Evolutionary conservation across 192 early-diverging fungal species (phyloP).

Genomic region (Backusella liffmaniae): DNA sequence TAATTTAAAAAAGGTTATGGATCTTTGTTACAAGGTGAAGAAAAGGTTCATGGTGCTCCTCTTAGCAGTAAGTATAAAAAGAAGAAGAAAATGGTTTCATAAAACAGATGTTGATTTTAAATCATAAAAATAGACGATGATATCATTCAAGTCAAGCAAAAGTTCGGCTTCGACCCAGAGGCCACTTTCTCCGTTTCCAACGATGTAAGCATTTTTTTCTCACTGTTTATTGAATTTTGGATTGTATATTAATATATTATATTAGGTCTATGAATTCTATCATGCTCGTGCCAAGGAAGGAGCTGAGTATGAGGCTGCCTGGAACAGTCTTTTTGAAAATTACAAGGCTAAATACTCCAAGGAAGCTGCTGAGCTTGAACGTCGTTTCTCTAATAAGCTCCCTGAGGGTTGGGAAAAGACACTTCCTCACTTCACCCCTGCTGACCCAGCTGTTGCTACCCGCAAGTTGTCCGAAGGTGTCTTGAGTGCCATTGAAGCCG

Average conservation of each 20-base stretch:
- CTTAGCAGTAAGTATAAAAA: slow-evolving; percentile 48
- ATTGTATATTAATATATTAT: slow-evolving; percentile 40
- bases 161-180: slow-evolving; percentile 81
- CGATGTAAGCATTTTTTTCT: slow-evolving; percentile 46
- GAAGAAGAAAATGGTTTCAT: neutral
- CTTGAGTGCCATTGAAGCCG: slow-evolving; percentile 74
- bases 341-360: slow-evolving; percentile 75
- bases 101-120: neutral
- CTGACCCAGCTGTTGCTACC: slow-evolving; percentile 79
- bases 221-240: slow-evolving; percentile 58
- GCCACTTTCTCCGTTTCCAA: slow-evolving; percentile 72
- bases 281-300: slow-evolving; percentile 56
- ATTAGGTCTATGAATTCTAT: slow-evolving; percentile 58
- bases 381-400: slow-evolving; percentile 69
- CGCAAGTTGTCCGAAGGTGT: slow-evolving; percentile 86
- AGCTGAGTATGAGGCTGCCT: slow-evolving; percentile 64
- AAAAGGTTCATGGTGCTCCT: slow-evolving; percentile 90
- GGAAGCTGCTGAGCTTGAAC: slow-evolving; percentile 64
- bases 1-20: slow-evolving; percentile 54
- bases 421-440: slow-evolving; percentile 78
- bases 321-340: slow-evolving; percentile 70
- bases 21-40: slow-evolving; percentile 83
- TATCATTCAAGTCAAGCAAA: slow-evolving; percentile 76
- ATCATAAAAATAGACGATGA: slow-evolving; percentile 52
- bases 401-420: slow-evolving; percentile 69